Evolutionary conservation across 306 rosid species (phyloP).

Genomic region (Fragaria nilgerrensis): DNA sequence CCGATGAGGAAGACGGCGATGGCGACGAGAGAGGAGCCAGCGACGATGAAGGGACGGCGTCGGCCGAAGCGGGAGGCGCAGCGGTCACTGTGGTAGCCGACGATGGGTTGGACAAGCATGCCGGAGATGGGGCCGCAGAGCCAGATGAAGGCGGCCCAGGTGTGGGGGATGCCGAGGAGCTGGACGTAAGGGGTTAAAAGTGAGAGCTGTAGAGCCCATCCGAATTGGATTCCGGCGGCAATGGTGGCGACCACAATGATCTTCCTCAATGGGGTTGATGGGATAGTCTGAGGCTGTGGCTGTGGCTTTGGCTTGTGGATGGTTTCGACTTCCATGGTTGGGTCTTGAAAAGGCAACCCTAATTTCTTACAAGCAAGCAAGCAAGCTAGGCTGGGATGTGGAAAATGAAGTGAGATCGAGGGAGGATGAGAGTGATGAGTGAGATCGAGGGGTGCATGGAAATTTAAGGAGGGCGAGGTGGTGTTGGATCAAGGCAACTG

Average conservation of each 20-base stretch:
- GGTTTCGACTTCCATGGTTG: slow-evolving; percentile 28
- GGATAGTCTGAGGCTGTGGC: too few relatives aligned
- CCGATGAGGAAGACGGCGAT: slow-evolving; percentile 76
- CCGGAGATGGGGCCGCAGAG: slow-evolving; percentile 93
- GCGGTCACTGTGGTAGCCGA: slow-evolving; percentile 82
- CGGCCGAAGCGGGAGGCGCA: slow-evolving; percentile 82
- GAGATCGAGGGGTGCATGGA: neutral
- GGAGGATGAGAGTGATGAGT: too few relatives aligned
- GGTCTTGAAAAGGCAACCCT: too few relatives aligned
- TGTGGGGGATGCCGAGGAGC: slow-evolving; percentile 65
- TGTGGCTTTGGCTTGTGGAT: neutral
- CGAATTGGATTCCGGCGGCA: slow-evolving; percentile 86
- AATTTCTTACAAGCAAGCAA: too few relatives aligned
- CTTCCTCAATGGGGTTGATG: slow-evolving; percentile 35
- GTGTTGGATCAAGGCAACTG: neutral
- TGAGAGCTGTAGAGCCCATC: slow-evolving; percentile 88
- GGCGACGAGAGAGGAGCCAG: slow-evolving; percentile 49
- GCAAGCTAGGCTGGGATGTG: too few relatives aligned
- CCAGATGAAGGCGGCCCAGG: slow-evolving; percentile 78
- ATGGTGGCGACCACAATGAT: slow-evolving; percentile 65
- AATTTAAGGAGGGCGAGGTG: neutral
- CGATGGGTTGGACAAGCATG: slow-evolving; percentile 72
- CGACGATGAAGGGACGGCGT: slow-evolving; percentile 80
- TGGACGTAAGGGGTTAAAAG: slow-evolving; percentile 79
- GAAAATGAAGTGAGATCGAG: neutral